Base-by-base conservation (phyloP, 768 basidiomycete species). In the button mushroom (Agaricus bisporus) region DNA sequence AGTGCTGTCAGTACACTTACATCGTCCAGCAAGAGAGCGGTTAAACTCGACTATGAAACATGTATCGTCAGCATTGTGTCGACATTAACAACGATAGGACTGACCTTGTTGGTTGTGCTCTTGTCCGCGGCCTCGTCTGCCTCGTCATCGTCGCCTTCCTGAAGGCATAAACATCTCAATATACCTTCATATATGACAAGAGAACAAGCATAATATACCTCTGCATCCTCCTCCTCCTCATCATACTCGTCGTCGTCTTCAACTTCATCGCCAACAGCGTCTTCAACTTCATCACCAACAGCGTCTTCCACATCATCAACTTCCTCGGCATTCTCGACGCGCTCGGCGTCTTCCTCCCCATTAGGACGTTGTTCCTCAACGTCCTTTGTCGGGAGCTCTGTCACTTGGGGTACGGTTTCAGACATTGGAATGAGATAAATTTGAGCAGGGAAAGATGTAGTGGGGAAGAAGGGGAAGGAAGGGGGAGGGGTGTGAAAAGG, bases 111-210 rank as follows among this genome's bases (percentile, higher is more conserved):
- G 14, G 44, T 32, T 8, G 41, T 10, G 15, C 15, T 42, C 37
- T 6, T 14, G 8, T 44, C 46, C 18, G 26, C 41, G 7, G 5
- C 46, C 15, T 47, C 52, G 20, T 17, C 52, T 37, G 36, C 52
- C 29, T 54, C 52, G 15, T 54, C 52, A 28, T 54, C 52, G 14
- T 41, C 53, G 18, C 29, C 53, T 35, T 41, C 53, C 53, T 54
- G 44, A n/a, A 22, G 29, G 17, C 29, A 17, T 42, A n/a, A 43
- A 41, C 14, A 6, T 18, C 20, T 54, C n/a, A 48, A 29, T 18
- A 22, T 22, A 36, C 22, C 2, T 26, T 35, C 22, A 12, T 20
- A 29, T 36, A 20, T 11, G n/a, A 44, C 20, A 46, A 14, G 14
- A 46, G n/a, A 17, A 5, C 9, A 26, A 12, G 29, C 22, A 36